Conservation (phyloP, 305 asterid species). For the Fraxinus angustifolia region DNA sequence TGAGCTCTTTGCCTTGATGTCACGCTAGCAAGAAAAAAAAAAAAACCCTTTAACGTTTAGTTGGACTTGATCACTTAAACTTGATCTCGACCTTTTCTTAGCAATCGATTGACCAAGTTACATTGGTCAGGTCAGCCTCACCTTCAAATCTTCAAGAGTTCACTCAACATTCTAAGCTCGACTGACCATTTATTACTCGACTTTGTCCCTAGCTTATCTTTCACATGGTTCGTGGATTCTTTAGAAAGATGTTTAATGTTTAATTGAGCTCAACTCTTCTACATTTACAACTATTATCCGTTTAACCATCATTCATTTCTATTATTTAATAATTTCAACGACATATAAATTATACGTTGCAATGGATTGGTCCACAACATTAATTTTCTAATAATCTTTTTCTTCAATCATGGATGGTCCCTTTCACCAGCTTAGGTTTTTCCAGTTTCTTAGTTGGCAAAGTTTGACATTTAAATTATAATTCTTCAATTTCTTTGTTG, state of each 20-base stretch:
- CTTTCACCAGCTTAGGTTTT: neutral
- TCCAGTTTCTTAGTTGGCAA: neutral
- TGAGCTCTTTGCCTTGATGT: neutral
- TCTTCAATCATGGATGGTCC: neutral
- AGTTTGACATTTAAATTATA: neutral
- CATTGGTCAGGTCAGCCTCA: neutral
- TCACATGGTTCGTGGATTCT: neutral
- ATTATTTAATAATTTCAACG: neutral
- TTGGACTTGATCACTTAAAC: no score
- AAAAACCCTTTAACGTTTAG: no score
- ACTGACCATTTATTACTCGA: no score
- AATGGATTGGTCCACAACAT: neutral
- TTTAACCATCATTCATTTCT: neutral
- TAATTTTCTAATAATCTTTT: neutral
- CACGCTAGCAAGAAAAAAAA: no score
- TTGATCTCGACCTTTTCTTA: no score
- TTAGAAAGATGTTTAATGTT: neutral
- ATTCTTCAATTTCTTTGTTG: neutral
- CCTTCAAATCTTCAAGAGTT: neutral
- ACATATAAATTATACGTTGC: neutral
- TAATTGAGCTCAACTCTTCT: neutral
- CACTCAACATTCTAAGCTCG: neutral
- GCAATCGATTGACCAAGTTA: no score
- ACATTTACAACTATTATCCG: neutral
- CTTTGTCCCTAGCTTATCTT: no score